Base-by-base conservation (phyloP, 345 rosid species). In the Rubroshorea leprosula region DNA sequence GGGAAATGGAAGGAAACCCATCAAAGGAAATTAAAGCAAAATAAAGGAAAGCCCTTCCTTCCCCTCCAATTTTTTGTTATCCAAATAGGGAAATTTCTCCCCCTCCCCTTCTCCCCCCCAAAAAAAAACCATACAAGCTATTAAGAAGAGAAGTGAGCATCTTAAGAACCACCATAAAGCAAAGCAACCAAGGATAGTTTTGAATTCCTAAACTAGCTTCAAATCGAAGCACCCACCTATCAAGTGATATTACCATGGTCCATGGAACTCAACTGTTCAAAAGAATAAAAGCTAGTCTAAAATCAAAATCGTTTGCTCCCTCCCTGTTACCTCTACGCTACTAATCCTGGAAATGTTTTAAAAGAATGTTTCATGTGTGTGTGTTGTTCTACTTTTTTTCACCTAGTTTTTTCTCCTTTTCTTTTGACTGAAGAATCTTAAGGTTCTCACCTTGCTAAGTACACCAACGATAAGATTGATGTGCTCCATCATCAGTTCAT, bases 391-490 rank as follows among this genome's bases (percentile, higher is more conserved):
- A 13, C n/a, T 44, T 39, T 2, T 39, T n/a, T 44, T 16, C n/a
- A n/a, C n/a, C n/a, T 29, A 9, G 35, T 44, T 13, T 44, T 44
- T 41, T 1, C 47, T 44, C 18, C 14, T 13, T 13, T 15, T 14
- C 2, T 39, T 29, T 9, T 24, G 23, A 2, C 54, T 31, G 15
- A 50, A 47, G 49, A 23, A 54, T 63, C 19, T 54, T 23, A 61
- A 57, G 45, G 23, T 55, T 54, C 58, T 66, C 68, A 79, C 97
- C 90, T 89, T 92, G 83, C 86, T 83, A 35, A 92, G 80, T 62
- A 84, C 80, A 64, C 97, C 98, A 72, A 86, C 97, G 53, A 88
- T 82, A 63, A 92, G 97, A 74, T 80, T 81, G 39, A 86, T 80
- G 75, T 86, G 97, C 79, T 89, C 98, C 88, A 78, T 80, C 69